These are phyloP conservation scores for Geranium brycei DNA, from an alignment of 345 rosid species.

Conservation along the genomic window DNA sequence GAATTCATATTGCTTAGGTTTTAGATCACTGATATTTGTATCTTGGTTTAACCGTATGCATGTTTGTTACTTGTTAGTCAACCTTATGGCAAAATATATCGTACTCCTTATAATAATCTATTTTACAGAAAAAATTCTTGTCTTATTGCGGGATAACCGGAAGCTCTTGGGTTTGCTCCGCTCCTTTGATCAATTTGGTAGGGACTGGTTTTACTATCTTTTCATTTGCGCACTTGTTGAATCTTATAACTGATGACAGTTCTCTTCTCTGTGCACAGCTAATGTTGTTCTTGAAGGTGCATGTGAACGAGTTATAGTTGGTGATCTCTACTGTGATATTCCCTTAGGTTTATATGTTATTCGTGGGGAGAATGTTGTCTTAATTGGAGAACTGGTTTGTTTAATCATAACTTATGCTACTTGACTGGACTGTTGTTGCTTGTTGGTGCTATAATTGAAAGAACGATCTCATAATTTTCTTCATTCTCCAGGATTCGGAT, in stretches of 20 bases:
- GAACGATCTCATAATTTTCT: slow-evolving; percentile 1
- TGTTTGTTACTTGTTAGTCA: not conserved
- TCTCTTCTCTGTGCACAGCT: slow-evolving; percentile 30
- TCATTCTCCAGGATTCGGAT: slow-evolving; percentile 51
- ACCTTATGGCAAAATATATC: too few relatives aligned
- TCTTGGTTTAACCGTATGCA: not conserved
- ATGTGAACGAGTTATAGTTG: slow-evolving; percentile 88
- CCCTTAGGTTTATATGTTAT: slow-evolving; percentile 88
- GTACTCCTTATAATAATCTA: not conserved
- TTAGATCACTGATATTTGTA: not conserved
- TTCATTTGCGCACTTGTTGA: not conserved
- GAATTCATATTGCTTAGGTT: too few relatives aligned
- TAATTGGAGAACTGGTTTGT: slow-evolving; percentile 89
- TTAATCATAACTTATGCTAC: not conserved
- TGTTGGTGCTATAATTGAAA: not conserved
- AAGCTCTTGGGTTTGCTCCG: slow-evolving; percentile 86
- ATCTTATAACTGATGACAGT: too few relatives aligned
- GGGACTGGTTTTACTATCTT: not conserved
- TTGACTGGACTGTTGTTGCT: slow-evolving; percentile 1
- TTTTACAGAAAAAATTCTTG: slow-evolving; percentile 74
- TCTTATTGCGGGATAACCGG: slow-evolving; percentile 80
- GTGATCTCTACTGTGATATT: slow-evolving; percentile 76
- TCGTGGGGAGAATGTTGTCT: slow-evolving; percentile 92
- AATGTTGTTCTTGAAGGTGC: slow-evolving; percentile 96
- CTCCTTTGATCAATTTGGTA: slow-evolving; percentile 97